Evolutionary conservation across 1,284 basidiomycete species (phyloP).

Genomic region (Cronartium ribicola): DNA sequence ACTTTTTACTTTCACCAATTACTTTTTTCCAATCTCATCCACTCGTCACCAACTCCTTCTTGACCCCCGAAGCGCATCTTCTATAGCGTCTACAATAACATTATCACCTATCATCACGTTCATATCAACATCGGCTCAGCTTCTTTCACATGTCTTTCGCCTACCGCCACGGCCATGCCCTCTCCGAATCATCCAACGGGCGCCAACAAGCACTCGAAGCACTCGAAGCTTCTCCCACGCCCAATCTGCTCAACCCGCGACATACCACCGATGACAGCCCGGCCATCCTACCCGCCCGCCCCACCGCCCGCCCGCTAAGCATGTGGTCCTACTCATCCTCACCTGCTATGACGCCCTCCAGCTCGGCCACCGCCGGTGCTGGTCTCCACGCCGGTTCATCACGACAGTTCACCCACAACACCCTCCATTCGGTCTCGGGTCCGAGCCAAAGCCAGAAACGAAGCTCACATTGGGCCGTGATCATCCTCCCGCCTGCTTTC

Average conservation of each 20-base stretch:
- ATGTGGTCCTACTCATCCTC: conserved; percentile 1
- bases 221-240: neutral
- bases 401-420: too few relatives aligned
- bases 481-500: conserved; percentile 64
- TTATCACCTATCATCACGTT: too few relatives aligned
- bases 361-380: neutral
- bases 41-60: too few relatives aligned
- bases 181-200: neutral
- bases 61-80: too few relatives aligned
- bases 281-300: neutral
- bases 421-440: too few relatives aligned
- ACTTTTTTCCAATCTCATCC: too few relatives aligned
- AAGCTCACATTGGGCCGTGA: conserved; percentile 57
- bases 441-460: conserved; percentile 4
- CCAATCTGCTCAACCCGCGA: neutral
- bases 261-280: neutral
- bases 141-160: too few relatives aligned
- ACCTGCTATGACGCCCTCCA: neutral
- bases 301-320: neutral
- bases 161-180: too few relatives aligned
- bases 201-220: neutral
- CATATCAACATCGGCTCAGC: too few relatives aligned
- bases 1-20: too few relatives aligned
- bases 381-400: neutral
- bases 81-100: too few relatives aligned